Conservation (phyloP, 2,329 filamentous ascomycete species). For the Colletotrichum sp. region DNA sequence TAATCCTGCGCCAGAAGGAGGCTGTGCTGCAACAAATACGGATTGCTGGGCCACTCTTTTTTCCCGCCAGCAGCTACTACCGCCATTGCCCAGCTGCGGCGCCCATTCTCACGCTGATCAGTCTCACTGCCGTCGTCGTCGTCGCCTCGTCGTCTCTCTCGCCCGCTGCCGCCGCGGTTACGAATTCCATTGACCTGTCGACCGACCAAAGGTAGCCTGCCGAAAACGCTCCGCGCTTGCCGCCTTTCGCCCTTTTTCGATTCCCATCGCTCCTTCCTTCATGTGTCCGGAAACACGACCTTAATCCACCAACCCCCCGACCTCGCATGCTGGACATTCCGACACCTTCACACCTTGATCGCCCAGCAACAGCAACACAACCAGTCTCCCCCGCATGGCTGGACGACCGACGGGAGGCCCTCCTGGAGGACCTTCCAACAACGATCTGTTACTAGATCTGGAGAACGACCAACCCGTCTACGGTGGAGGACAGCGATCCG, state of each 20-base stretch:
- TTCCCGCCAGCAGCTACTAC: slow-evolving; percentile 10
- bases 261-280: slow-evolving; percentile 8
- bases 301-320: background rate
- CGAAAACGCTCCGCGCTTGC: background rate
- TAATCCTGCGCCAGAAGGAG: slow-evolving; percentile 28
- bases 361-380: slow-evolving; percentile 22
- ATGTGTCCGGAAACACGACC: slow-evolving; percentile 9
- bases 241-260: background rate
- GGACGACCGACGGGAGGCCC: slow-evolving; percentile 56
- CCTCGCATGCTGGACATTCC: slow-evolving; percentile 34
- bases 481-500: slow-evolving; percentile 75
- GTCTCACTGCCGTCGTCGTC: background rate
- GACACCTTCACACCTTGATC: slow-evolving; percentile 29
- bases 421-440: slow-evolving; percentile 52
- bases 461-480: slow-evolving; percentile 76
- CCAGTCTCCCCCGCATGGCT: slow-evolving; percentile 61
- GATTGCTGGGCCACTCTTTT: slow-evolving; percentile 19
- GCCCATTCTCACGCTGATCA: background rate
- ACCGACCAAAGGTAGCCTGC: slow-evolving; percentile 3
- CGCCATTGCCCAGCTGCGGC: background rate
- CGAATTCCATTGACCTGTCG: background rate
- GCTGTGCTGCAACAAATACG: slow-evolving; percentile 30
- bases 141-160: background rate
- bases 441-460: slow-evolving; percentile 76
- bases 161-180: background rate